phyloP scores from a whole-genome alignment of 768 basidiomycete species.

The Boletus pseudopeckii region DNA sequence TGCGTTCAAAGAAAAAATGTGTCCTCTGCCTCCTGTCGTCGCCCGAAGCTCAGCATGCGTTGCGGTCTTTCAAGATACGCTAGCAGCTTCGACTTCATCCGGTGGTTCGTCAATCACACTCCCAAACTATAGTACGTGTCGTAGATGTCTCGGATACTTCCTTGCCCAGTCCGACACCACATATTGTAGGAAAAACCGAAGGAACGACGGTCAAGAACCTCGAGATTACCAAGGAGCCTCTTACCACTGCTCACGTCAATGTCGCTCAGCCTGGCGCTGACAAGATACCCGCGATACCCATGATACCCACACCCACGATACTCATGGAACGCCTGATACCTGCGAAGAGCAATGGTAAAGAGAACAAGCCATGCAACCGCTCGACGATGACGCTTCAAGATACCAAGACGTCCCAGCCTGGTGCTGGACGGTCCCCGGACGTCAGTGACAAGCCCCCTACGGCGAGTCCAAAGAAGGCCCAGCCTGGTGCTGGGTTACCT shows the following conservation, averaged over 20 bases:
- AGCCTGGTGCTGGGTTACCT: not conserved
- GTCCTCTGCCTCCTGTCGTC: not conserved
- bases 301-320: conserved; percentile 3
- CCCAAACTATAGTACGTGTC: conserved; percentile 5
- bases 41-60: not conserved
- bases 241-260: not conserved
- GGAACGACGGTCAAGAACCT: conserved; percentile 1
- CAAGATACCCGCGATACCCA: conserved; percentile 3
- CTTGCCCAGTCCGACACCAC: not conserved
- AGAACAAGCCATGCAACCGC: conserved; percentile 9
- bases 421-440: not conserved
- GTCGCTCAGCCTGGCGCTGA: conserved; percentile 6
- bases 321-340: conserved; percentile 2
- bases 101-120: not conserved
- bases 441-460: too few species aligned
- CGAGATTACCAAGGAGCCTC: not conserved
- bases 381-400: conserved; percentile 2
- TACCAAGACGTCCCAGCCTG: not conserved
- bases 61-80: not conserved
- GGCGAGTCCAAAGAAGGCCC: too few species aligned
- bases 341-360: conserved; percentile 11
- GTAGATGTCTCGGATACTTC: not conserved
- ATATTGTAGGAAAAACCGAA: not conserved
- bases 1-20: not conserved
- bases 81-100: not conserved